phyloP scores from a whole-genome alignment of 2,329 filamentous ascomycete genomes.

The Cladophialophora immunda region DNA sequence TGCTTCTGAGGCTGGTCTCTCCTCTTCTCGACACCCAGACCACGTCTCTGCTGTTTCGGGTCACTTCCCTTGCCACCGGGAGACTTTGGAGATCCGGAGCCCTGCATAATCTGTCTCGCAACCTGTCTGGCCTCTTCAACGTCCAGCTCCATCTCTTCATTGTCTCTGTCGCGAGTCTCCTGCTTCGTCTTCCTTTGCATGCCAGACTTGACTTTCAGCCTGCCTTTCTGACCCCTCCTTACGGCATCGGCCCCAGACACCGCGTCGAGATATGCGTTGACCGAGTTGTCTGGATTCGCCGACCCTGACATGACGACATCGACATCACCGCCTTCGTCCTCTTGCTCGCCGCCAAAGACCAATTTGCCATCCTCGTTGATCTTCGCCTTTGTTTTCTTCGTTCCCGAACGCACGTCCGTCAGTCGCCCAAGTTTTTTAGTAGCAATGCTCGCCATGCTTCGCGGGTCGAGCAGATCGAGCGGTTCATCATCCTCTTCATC shows the following conservation, averaged over 20 bases:
- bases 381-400: constrained; percentile 52
- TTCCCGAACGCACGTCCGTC: constrained; percentile 47
- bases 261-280: constrained; percentile 70
- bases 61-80: constrained; percentile 9
- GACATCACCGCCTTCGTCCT: constrained; percentile 47
- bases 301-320: constrained; percentile 56
- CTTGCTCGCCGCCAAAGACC: constrained; percentile 49
- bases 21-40: constrained; percentile 40
- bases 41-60: constrained; percentile 32
- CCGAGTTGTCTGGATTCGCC: constrained; percentile 41
- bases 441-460: constrained; percentile 90
- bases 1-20: constrained; percentile 20
- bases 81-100: constrained; percentile 22
- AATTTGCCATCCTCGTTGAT: constrained; percentile 56
- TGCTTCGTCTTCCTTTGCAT: constrained; percentile 47
- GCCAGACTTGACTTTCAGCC: constrained; percentile 66
- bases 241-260: constrained; percentile 68
- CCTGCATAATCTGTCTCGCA: constrained; percentile 37
- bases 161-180: constrained; percentile 43
- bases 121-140: constrained; percentile 56
- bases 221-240: constrained; percentile 66
- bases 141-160: constrained; percentile 55
- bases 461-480: constrained; percentile 88
- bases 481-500: constrained; percentile 82
- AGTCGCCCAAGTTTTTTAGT: constrained; percentile 41